Percentiles rank a stretch among this genome's conserved stretches.
Conservation (phyloP, 495 filamentous ascomycete genomes). For the Aspergillus nidulans region DNA sequence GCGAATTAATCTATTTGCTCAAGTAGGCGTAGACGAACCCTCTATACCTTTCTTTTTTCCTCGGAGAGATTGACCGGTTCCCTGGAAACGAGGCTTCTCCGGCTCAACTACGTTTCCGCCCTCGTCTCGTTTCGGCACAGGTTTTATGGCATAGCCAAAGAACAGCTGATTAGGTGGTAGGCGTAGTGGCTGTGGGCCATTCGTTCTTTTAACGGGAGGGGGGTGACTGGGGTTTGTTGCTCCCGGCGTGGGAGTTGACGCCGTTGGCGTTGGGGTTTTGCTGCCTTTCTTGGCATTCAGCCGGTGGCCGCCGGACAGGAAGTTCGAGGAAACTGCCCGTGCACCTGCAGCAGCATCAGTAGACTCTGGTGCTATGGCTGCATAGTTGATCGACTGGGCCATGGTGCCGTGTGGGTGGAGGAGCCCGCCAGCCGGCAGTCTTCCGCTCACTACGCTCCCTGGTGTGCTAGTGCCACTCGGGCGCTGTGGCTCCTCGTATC, state of each 20-base stretch:
- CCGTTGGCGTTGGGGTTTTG: slow-evolving; percentile 73
- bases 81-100: slow-evolving; percentile 75
- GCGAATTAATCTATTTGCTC: slow-evolving; percentile 15
- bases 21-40: slow-evolving; percentile 35
- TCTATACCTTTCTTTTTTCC: slow-evolving; percentile 52
- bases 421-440: slow-evolving; percentile 63
- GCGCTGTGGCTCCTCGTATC: slow-evolving; percentile 77
- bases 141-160: slow-evolving; percentile 90
- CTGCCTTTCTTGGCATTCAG: slow-evolving; percentile 74
- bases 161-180: slow-evolving; percentile 87
- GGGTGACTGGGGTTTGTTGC: slow-evolving; percentile 51
- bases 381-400: slow-evolving; percentile 96
- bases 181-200: slow-evolving; percentile 82
- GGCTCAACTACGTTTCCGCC: slow-evolving; percentile 55
- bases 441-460: slow-evolving; percentile 56
- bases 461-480: slow-evolving; percentile 61
- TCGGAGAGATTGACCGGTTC: slow-evolving; percentile 80
- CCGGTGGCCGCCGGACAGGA: slow-evolving; percentile 68
- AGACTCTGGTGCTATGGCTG: slow-evolving; percentile 80
- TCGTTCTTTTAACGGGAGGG: slow-evolving; percentile 48
- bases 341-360: slow-evolving; percentile 56
- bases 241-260: slow-evolving; percentile 74
- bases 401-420: slow-evolving; percentile 84
- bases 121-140: slow-evolving; percentile 74
- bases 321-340: slow-evolving; percentile 70